phyloP scores from a whole-genome alignment of 352 stramenopile species.

The Phytophthora nicotianae region DNA sequence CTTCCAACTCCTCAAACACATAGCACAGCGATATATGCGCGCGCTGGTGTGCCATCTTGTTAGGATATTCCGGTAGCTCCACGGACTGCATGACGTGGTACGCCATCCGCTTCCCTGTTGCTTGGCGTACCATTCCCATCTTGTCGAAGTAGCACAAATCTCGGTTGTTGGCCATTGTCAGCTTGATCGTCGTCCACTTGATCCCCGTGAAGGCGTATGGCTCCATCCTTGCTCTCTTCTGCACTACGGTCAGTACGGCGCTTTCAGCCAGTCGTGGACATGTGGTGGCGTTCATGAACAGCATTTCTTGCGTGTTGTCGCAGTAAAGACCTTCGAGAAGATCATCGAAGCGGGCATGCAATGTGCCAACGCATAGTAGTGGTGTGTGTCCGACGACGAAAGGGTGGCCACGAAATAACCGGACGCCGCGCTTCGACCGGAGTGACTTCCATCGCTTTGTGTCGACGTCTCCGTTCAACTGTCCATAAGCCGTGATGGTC shows the following conservation, averaged over 20 bases:
- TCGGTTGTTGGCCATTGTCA: conserved; percentile 32
- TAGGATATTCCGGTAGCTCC: conserved; percentile 15
- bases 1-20: conserved; percentile 33
- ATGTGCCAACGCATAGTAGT: conserved; percentile 34
- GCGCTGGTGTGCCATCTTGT: conserved; percentile 15
- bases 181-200: conserved; percentile 37
- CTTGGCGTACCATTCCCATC: conserved; percentile 31
- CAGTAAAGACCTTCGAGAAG: conserved; percentile 42
- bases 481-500: conserved; percentile 43
- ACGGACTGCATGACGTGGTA: conserved; percentile 45
- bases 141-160: conserved; percentile 48
- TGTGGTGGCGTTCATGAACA: conserved; percentile 34
- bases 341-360: conserved; percentile 40
- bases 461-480: conserved; percentile 34
- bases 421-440: conserved; percentile 31
- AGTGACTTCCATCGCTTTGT: conserved; percentile 42
- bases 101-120: conserved; percentile 32
- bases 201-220: conserved; percentile 40
- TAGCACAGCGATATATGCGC: conserved; percentile 31
- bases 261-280: conserved; percentile 31
- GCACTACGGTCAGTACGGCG: conserved; percentile 30
- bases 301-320: conserved; percentile 38
- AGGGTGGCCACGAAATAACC: conserved; percentile 37
- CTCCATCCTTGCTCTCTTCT: conserved; percentile 20
- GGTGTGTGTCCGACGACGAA: conserved; percentile 6